Percentiles rank a stretch among this genome's conserved stretches.
These are phyloP conservation scores for Neophaeococcomyces mojaviensis DNA, from an alignment of 2,329 filamentous ascomycete genomes.

Conservation along the genomic window DNA sequence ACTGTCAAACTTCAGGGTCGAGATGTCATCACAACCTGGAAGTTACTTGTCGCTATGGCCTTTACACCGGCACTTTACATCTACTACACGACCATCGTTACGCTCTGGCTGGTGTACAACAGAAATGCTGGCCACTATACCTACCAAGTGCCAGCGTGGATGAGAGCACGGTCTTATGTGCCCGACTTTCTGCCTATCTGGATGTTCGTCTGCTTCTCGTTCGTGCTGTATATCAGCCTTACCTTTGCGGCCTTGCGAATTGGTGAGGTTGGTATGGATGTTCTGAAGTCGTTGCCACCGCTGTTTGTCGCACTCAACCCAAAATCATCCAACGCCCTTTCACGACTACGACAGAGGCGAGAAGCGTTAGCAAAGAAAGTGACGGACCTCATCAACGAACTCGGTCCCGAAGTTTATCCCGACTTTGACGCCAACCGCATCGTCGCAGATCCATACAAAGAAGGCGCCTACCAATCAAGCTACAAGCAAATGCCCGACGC, in stretches of 20 bases:
- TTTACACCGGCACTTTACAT: conserved; percentile 76
- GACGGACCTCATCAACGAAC: conserved; percentile 85
- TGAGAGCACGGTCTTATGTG: conserved; percentile 57
- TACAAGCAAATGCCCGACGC: conserved; percentile 20
- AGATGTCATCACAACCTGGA: conserved; percentile 92
- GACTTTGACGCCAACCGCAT: conserved; percentile 79
- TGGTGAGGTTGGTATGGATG: conserved; percentile 98
- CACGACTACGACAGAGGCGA: conserved; percentile 65
- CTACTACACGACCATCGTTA: conserved; percentile 67
- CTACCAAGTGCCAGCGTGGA: conserved; percentile 69
- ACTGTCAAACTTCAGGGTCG: conserved; percentile 81
- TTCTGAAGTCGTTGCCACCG: conserved; percentile 86
- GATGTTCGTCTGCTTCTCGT: conserved; percentile 64
- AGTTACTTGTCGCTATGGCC: conserved; percentile 77
- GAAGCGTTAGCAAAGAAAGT: conserved; percentile 72
- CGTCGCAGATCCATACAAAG: conserved; percentile 47
- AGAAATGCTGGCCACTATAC: conserved; percentile 77
- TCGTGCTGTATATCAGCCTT: conserved; percentile 74
- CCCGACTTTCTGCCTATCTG: conserved; percentile 75
- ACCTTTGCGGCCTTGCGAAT: conserved; percentile 91
- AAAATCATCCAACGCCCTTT: conserved; percentile 72
- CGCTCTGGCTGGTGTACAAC: conserved; percentile 72
- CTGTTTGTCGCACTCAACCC: conserved; percentile 80
- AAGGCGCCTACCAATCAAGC: conserved; percentile 24
- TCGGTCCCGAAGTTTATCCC: conserved; percentile 94